These are phyloP conservation scores for Neospora caninum DNA, from an alignment of 169 alveolate genomes.

Conservation along the genomic window DNA sequence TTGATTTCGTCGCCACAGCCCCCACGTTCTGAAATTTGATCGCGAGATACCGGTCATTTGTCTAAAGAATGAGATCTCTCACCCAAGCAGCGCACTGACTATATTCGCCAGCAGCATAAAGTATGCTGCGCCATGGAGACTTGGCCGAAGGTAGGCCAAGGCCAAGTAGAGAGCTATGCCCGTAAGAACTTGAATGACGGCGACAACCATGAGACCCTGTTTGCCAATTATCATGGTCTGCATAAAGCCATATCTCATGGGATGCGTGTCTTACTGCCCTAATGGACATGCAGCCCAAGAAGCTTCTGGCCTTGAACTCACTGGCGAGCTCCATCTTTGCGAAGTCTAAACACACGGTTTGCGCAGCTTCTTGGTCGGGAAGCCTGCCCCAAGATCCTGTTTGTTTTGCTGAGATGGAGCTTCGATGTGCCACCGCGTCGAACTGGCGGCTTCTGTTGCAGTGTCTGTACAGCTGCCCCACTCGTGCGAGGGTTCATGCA, in stretches of 20 bases:
- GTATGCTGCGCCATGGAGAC: slow-evolving; percentile 52
- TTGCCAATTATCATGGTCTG: neutral
- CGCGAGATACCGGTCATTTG: neutral
- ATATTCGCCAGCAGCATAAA: slow-evolving; percentile 44
- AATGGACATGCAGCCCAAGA: slow-evolving; percentile 55
- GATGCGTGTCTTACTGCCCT: slow-evolving; percentile 26
- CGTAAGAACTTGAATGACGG: slow-evolving; percentile 43
- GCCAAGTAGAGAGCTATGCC: slow-evolving; percentile 48
- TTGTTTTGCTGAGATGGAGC: no score
- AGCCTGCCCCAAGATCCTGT: no score
- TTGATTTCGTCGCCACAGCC: slow-evolving; percentile 53
- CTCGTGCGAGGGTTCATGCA: no score
- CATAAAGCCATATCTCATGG: no score
- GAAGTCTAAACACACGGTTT: neutral
- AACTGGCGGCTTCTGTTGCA: no score
- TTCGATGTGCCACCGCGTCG: no score
- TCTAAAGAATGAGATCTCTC: neutral
- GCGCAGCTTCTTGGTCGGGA: no score
- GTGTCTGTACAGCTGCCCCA: no score
- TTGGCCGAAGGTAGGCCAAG: slow-evolving; percentile 58
- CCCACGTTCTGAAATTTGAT: slow-evolving; percentile 54
- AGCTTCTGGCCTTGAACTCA: slow-evolving; percentile 56
- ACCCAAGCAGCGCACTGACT: slow-evolving; percentile 61
- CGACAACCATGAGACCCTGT: slow-evolving; percentile 61
- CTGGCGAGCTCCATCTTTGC: neutral